phyloP scores from a whole-genome alignment of 2,329 filamentous ascomycete species.

The Fusarium denticulatum region DNA sequence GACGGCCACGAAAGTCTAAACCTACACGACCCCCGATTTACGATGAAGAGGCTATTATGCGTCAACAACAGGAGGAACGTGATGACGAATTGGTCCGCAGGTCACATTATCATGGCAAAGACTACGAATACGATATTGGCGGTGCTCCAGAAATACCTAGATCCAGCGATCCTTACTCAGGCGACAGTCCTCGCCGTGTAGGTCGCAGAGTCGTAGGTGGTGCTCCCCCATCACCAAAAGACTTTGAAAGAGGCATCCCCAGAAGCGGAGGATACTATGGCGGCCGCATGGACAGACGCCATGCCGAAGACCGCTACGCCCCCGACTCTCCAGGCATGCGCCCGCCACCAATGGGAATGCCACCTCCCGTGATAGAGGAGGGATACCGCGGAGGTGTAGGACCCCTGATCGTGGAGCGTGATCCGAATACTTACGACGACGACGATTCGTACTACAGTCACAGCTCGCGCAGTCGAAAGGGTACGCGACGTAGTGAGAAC shows the following conservation, averaged over 20 bases:
- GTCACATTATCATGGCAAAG: constrained; percentile 48
- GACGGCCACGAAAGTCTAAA: constrained; percentile 36
- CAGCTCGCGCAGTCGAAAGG: constrained; percentile 44
- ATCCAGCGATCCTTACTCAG: constrained; percentile 67
- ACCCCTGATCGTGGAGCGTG: constrained; percentile 39
- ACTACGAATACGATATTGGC: constrained; percentile 51
- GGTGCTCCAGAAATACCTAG: constrained; percentile 53
- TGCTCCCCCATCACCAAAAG: constrained; percentile 36
- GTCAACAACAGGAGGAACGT: constrained; percentile 59
- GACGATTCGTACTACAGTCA: constrained; percentile 45
- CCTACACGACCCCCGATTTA: constrained; percentile 47
- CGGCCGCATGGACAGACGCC: constrained; percentile 60
- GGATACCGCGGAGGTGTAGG: constrained; percentile 29
- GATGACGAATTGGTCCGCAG: constrained; percentile 52
- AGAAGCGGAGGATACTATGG: constrained; percentile 55
- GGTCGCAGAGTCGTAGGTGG: constrained; percentile 39
- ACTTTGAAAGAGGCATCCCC: constrained; percentile 38
- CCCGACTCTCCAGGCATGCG: constrained; percentile 36
- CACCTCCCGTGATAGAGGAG: constrained; percentile 38
- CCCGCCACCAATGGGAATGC: constrained; percentile 49
- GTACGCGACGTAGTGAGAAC: constrained; percentile 39
- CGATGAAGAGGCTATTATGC: constrained; percentile 59
- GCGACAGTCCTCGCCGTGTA: constrained; percentile 64
- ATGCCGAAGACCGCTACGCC: constrained; percentile 55
- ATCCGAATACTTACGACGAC: constrained; percentile 47